A percentile compares a stretch with the other conserved stretches of the same genome.
phyloP scores from a whole-genome alignment of 768 basidiomycete genomes.

The Kwoniella europaea region DNA sequence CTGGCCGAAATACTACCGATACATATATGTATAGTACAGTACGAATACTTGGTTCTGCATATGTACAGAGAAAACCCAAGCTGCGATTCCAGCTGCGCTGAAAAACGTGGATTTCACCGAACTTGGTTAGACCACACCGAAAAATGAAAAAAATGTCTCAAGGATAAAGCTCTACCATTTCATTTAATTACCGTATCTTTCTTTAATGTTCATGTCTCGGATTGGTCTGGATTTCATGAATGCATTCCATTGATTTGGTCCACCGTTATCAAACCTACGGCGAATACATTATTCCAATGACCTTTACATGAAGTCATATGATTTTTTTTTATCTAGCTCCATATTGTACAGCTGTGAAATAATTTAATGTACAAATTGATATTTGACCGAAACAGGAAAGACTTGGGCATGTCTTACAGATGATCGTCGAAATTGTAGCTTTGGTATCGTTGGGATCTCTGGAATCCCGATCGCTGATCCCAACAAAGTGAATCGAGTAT shows the following conservation, averaged over 20 bases:
- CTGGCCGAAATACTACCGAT: too few relatives aligned
- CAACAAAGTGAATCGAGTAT: too few relatives aligned
- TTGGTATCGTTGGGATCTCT: too few relatives aligned
- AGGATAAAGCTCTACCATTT: constrained; percentile 9
- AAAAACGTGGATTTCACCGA: constrained; percentile 3
- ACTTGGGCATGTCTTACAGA: not conserved
- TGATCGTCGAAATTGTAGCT: too few relatives aligned
- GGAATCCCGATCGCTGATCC: too few relatives aligned
- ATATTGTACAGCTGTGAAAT: not conserved
- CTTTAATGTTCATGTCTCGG: not conserved
- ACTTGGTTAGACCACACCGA: not conserved
- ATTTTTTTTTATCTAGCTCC: not conserved
- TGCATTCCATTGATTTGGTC: not conserved
- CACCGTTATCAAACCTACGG: too few relatives aligned
- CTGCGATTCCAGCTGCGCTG: not conserved
- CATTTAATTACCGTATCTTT: not conserved
- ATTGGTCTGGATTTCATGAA: constrained; percentile 3
- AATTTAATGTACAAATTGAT: not conserved
- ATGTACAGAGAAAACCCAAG: not conserved
- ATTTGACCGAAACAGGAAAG: not conserved
- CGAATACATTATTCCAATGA: not conserved
- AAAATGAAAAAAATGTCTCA: not conserved
- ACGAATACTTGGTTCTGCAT: too few relatives aligned
- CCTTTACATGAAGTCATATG: too few relatives aligned
- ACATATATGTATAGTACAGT: too few relatives aligned